A percentile compares a stretch with the other conserved stretches of the same genome.
phyloP scores from a whole-genome alignment of 1,139 yeast species.

The Eremothecium cymbalariae region DNA sequence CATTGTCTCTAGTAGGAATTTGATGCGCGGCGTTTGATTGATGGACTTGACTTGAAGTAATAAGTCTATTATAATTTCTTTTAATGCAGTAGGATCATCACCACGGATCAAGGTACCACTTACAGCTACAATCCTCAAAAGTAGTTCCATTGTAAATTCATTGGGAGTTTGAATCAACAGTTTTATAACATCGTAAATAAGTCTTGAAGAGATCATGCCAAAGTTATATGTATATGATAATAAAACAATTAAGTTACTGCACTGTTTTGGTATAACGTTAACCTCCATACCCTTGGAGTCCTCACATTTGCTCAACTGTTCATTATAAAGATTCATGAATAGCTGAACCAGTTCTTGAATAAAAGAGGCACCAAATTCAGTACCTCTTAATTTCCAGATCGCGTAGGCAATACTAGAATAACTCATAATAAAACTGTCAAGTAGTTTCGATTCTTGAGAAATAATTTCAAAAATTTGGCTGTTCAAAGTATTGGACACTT shows the following conservation, averaged over 20 bases:
- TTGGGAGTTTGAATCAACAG: conserved; percentile 48
- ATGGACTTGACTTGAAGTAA: conserved; percentile 40
- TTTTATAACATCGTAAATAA: conserved; percentile 69
- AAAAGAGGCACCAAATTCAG: conserved; percentile 83
- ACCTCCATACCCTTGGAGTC: conserved; percentile 25
- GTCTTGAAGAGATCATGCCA: conserved; percentile 62
- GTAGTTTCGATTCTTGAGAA: conserved; percentile 53
- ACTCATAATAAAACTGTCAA: conserved; percentile 71
- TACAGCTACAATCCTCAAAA: conserved; percentile 61
- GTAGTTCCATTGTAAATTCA: conserved; percentile 69
- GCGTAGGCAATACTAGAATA: conserved; percentile 77
- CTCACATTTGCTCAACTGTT: conserved; percentile 15
- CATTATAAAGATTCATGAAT: conserved; percentile 37
- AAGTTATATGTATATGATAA: conserved; percentile 71
- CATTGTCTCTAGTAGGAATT: conserved; percentile 77
- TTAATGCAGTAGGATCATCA: conserved; percentile 83
- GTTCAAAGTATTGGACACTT: conserved; percentile 64
- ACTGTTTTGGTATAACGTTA: conserved; percentile 39
- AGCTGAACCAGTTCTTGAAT: conserved; percentile 70
- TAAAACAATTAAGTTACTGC: conserved; percentile 63
- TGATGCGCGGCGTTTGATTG: conserved; percentile 56
- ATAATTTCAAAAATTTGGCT: conserved; percentile 57
- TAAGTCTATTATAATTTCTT: conserved; percentile 60
- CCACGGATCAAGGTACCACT: conserved; percentile 81
- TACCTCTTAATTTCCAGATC: conserved; percentile 69